A percentile compares a stretch with the other conserved stretches of the same genome.
These are phyloP conservation scores for Penium margaritaceum DNA, from an alignment of 139 green algal genomes.

Conservation along the genomic window DNA sequence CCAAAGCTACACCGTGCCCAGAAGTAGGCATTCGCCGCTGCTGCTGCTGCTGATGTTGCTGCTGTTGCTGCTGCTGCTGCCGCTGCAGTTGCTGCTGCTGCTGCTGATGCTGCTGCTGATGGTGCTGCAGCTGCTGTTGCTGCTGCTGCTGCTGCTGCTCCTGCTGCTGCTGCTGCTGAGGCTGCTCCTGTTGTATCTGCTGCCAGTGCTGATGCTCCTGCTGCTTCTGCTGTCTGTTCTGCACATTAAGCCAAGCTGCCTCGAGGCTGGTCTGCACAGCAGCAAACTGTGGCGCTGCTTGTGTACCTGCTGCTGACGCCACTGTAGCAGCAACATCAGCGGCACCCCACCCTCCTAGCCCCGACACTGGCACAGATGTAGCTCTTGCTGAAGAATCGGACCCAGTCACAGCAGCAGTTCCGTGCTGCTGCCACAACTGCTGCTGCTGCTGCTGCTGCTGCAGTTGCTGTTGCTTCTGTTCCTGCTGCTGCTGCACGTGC, in stretches of 20 bases:
- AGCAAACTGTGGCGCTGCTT: neutral
- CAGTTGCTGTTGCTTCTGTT: neutral
- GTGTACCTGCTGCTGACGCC: neutral
- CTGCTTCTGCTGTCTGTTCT: neutral
- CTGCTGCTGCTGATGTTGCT: neutral
- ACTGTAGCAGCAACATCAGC: too few species aligned
- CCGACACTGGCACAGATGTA: too few species aligned
- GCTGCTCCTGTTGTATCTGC: neutral
- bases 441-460: neutral
- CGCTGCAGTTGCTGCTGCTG: neutral
- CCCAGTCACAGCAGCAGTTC: neutral
- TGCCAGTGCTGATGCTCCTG: neutral
- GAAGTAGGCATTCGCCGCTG: too few species aligned
- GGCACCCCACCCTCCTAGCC: too few species aligned
- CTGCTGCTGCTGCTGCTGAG: neutral
- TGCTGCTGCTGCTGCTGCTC: too few species aligned
- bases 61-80: neutral
- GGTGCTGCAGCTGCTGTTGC: too few species aligned
- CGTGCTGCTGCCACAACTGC: neutral
- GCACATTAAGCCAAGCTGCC: neutral
- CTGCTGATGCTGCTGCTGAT: neutral
- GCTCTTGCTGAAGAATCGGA: too few species aligned
- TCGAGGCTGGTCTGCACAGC: neutral
- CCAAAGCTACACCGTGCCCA: too few species aligned
- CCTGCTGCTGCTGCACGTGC: neutral